phyloP scores from a whole-genome alignment of 2,329 filamentous ascomycete species.

The Magnaporthales sp. region DNA sequence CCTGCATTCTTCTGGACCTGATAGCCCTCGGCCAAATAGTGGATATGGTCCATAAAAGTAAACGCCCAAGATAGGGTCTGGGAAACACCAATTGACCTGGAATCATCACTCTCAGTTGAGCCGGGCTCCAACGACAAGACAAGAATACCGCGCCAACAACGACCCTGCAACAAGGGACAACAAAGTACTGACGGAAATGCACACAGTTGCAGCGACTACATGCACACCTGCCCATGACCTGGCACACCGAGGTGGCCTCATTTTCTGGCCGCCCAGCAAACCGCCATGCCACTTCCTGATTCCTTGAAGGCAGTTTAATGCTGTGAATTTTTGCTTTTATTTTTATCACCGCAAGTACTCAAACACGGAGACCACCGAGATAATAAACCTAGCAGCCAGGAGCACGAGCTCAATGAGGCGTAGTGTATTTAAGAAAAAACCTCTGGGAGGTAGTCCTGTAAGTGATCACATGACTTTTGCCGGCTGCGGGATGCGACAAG shows the following conservation, averaged over 20 bases:
- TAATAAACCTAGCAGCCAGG: not conserved
- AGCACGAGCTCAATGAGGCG: not conserved
- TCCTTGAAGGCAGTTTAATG: not conserved
- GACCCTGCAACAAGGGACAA: not conserved
- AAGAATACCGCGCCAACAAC: not conserved
- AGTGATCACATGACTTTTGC: not conserved
- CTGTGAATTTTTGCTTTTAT: not conserved
- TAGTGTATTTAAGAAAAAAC: no score
- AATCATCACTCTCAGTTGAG: not conserved
- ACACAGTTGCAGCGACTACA: not conserved
- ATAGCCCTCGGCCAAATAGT: not conserved
- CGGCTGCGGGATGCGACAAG: not conserved
- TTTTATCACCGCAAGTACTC: not conserved
- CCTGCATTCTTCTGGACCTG: not conserved
- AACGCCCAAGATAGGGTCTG: not conserved
- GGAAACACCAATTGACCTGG: not conserved
- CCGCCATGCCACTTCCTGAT: no score
- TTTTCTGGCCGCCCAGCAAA: no score
- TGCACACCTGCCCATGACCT: not conserved
- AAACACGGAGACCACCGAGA: not conserved
- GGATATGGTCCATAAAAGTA: not conserved
- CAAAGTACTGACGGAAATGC: no score
- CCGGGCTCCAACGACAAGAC: not conserved
- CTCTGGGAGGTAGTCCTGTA: not conserved
- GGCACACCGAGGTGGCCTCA: not conserved